These are phyloP conservation scores for Chrysanthemum makinoi DNA, from an alignment of 129 eudicot genomes.

Conservation along the genomic window DNA sequence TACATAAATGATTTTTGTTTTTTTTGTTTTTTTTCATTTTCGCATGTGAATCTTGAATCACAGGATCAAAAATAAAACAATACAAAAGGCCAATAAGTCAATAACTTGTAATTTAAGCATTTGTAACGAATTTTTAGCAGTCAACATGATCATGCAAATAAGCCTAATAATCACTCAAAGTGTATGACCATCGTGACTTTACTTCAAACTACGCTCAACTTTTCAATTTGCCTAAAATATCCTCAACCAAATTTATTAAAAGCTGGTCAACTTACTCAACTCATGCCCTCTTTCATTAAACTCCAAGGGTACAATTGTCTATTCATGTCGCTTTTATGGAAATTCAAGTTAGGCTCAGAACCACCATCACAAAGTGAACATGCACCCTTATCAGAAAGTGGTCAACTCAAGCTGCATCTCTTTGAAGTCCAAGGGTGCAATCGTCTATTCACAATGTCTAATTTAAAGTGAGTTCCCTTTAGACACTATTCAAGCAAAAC, in stretches of 20 bases:
- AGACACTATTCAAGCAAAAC: constrained; percentile 30
- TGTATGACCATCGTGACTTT: constrained; percentile 28
- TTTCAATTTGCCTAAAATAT: constrained; percentile 17
- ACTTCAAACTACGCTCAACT: background rate
- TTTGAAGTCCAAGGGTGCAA: constrained; percentile 23
- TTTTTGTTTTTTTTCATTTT: background rate
- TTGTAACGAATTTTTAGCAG: background rate
- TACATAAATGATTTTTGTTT: too few species aligned
- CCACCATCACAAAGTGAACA: background rate
- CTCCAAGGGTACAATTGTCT: constrained; percentile 28
- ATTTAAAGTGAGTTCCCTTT: constrained; percentile 30
- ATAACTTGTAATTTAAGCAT: constrained; percentile 17
- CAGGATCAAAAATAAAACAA: background rate
- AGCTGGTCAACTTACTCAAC: constrained; percentile 8
- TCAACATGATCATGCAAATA: constrained; percentile 39
- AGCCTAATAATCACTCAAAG: constrained; percentile 33
- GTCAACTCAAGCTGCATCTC: constrained; percentile 4
- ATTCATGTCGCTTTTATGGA: constrained; percentile 8
- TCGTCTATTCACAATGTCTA: constrained; percentile 20
- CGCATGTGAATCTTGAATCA: background rate
- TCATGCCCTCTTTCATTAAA: background rate
- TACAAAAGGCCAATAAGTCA: background rate
- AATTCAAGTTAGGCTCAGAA: constrained; percentile 20
- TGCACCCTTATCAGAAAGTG: background rate
- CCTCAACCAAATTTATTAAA: constrained; percentile 14